Percentiles rank a stretch among this genome's conserved stretches.
phyloP scores from a whole-genome alignment of 106 monocot species.

The Acanthochlamys bracteata region DNA sequence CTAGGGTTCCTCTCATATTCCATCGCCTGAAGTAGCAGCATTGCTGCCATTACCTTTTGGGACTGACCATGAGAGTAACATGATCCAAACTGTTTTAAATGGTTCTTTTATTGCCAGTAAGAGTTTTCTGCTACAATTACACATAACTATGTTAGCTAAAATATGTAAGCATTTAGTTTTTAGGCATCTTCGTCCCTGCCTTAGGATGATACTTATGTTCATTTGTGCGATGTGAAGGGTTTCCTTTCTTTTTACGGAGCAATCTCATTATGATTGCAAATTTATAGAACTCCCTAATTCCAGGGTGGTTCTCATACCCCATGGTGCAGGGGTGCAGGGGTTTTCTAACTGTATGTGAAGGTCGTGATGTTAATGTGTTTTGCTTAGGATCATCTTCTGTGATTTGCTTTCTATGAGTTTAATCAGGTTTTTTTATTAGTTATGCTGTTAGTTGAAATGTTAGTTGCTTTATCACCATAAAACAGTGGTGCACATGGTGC shows the following conservation, averaged over 20 bases:
- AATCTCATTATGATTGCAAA: too few relatives aligned
- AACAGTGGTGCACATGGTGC: background rate
- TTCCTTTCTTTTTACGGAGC: too few relatives aligned
- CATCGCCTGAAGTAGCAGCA: slow-evolving; percentile 28
- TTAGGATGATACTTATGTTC: too few relatives aligned
- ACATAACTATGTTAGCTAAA: background rate
- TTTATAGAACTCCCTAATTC: slow-evolving; percentile 11
- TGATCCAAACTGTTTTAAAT: background rate
- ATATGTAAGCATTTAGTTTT: too few relatives aligned
- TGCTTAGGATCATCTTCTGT: background rate
- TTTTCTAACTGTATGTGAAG: background rate
- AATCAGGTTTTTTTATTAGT: background rate
- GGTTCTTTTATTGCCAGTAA: too few relatives aligned
- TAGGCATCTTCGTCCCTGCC: too few relatives aligned
- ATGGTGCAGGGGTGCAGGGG: too few relatives aligned
- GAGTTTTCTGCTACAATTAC: background rate
- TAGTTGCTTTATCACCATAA: too few relatives aligned
- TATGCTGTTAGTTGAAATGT: background rate
- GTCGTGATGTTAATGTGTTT: background rate
- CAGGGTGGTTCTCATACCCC: slow-evolving; percentile 26
- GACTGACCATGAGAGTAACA: slow-evolving; percentile 35
- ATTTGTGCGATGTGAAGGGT: background rate
- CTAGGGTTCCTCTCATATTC: slow-evolving; percentile 19
- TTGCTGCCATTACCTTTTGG: slow-evolving; percentile 28
- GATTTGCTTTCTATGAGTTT: background rate